These are phyloP conservation scores for Kalmusia sp. DNA, from an alignment of 2,329 filamentous ascomycete species.

Conservation along the genomic window DNA sequence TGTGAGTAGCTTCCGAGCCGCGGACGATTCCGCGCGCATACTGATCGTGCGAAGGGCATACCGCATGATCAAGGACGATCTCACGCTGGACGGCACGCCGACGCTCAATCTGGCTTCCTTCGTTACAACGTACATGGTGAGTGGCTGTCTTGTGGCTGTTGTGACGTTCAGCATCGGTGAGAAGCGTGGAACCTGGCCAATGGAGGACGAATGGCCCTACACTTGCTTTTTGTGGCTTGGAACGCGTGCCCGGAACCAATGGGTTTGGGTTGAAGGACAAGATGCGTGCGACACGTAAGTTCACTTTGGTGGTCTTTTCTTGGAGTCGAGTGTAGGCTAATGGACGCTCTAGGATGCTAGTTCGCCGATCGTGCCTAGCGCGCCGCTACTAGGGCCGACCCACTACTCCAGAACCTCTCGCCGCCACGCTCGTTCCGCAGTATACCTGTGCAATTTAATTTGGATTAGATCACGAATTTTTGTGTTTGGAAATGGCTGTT, in stretches of 20 bases:
- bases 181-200: not conserved
- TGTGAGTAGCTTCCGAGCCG: conserved; percentile 47
- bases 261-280: not conserved
- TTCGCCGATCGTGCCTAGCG: not conserved
- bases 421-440: too few relatives aligned
- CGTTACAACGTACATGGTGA: conserved; percentile 95
- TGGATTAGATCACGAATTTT: too few relatives aligned
- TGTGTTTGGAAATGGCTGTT: too few relatives aligned
- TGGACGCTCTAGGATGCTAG: not conserved
- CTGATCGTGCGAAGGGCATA: conserved; percentile 66
- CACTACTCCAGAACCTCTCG: too few relatives aligned
- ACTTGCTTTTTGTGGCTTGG: not conserved
- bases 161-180: not conserved
- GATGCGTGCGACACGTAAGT: not conserved
- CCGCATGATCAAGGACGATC: conserved; percentile 88
- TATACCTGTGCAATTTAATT: too few relatives aligned
- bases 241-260: not conserved
- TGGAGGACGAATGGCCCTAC: not conserved
- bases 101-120: conserved; percentile 80
- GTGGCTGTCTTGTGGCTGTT: conserved; percentile 46
- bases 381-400: too few relatives aligned
- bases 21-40: not conserved
- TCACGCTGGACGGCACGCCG: conserved; percentile 80
- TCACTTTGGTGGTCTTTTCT: not conserved
- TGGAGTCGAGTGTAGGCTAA: not conserved